Evolutionary conservation across 1,284 basidiomycete species (phyloP).

Genomic region (Afroboletus lepidellus): DNA sequence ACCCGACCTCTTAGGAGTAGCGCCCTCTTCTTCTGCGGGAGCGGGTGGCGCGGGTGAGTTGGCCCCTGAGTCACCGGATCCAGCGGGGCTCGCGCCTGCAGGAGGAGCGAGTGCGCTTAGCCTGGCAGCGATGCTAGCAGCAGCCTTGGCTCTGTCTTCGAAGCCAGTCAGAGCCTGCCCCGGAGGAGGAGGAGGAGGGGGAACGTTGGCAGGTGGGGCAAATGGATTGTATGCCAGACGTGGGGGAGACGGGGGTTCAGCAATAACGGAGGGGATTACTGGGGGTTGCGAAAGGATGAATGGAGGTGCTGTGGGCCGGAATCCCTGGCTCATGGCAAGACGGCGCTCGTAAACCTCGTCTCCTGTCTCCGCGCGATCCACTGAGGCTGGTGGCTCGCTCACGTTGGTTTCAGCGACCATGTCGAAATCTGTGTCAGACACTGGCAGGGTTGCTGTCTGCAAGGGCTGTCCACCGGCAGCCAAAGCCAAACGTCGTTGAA

Average conservation of each 20-base stretch:
- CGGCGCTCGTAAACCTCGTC: slow-evolving; percentile 71
- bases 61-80: slow-evolving; percentile 15
- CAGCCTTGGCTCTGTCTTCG: slow-evolving; percentile 71
- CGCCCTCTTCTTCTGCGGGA: slow-evolving; percentile 28
- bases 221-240: slow-evolving; percentile 64
- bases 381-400: slow-evolving; percentile 15
- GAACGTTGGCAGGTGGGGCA: slow-evolving; percentile 55
- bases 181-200: slow-evolving; percentile 41
- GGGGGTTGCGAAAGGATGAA: slow-evolving; percentile 15
- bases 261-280: slow-evolving; percentile 16
- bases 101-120: slow-evolving; percentile 56
- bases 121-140: slow-evolving; percentile 77
- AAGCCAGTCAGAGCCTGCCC: slow-evolving; percentile 47
- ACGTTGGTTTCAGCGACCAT: slow-evolving; percentile 6
- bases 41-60: slow-evolving; percentile 22
- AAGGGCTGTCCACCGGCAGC: slow-evolving; percentile 32
- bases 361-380: slow-evolving; percentile 46
- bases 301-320: slow-evolving; percentile 23
- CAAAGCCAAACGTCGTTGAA: slow-evolving; percentile 58
- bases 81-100: slow-evolving; percentile 24
- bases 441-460: slow-evolving; percentile 17
- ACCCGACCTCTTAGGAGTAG: slow-evolving; percentile 36
- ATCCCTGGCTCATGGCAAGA: slow-evolving; percentile 51
- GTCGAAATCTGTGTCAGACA: slow-evolving; percentile 24
- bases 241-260: slow-evolving; percentile 43